Base-by-base conservation (phyloP, 495 filamentous ascomycete species). In the Aspergillus saccharolyticus region DNA sequence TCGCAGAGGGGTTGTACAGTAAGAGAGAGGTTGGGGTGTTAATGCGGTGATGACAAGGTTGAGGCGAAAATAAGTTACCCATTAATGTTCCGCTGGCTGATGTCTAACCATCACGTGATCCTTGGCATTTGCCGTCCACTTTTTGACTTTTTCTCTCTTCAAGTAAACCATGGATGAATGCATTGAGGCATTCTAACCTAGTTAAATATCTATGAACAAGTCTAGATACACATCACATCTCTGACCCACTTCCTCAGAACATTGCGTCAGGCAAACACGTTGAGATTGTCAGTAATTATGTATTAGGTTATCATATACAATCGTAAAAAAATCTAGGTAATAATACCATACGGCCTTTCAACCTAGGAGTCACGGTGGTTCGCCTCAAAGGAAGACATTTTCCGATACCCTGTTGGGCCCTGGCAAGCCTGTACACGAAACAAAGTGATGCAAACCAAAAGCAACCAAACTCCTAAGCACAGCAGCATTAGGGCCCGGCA, bases 231-330 rank as follows among this genome's bases (percentile, higher is more conserved):
- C n/a, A n/a, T n/a, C n/a, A n/a, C n/a, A n/a, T n/a, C n/a, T n/a
- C n/a, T n/a, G n/a, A n/a, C n/a, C n/a, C n/a, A n/a, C n/a, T n/a
- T n/a, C n/a, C n/a, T n/a, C n/a, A n/a, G n/a, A n/a, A n/a, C n/a
- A n/a, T n/a, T n/a, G n/a, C n/a, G n/a, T n/a, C n/a, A n/a, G n/a
- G n/a, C n/a, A n/a, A n/a, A n/a, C n/a, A n/a, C n/a, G n/a, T n/a
- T n/a, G n/a, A n/a, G n/a, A n/a, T n/a, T n/a, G n/a, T n/a, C n/a
- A n/a, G n/a, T n/a, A n/a, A 76, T 73, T 70, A 76, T 66, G 55
- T 61, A 74, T 74, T 74, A 72, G 57, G 50, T 59, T 42, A 43
- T 67, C 63, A 74, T 70, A 58, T 70, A 62, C 60, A 62, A 39
- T 65, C 59, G 52, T 63, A 52, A 25, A 53, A n/a, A 42, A 55